Base-by-base conservation (phyloP, 495 filamentous ascomycete species). In the Hypoxylon trugodes region DNA sequence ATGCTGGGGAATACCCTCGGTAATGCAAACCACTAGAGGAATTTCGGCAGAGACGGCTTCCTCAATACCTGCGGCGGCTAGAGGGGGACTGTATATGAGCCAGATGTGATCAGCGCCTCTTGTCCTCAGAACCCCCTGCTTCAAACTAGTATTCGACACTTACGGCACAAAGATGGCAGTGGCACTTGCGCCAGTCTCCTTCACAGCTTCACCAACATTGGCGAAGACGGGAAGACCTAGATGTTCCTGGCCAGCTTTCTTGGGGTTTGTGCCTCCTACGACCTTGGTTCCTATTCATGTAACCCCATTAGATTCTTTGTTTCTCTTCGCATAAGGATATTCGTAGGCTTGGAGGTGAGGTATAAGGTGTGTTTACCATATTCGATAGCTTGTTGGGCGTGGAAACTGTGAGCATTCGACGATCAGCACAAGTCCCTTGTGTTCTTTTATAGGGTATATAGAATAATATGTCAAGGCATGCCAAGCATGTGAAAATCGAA, bases 111-210 rank as follows among this genome's bases (percentile, higher is more conserved):
- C 30, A 50, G 40, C 16, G 49, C 21, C 30, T 49, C 45, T 25
- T 25, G 42, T 21, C 47, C n/a, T 2, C 37, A n/a, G 1, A 9
- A 4, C 18, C 8, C 21, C 37, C n/a, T 36, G 16, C 16, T 53
- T 71, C 36, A 70, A 26, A 35, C 26, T 22, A 9, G 49, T 9
- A 30, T 4, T 32, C 7, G 25, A 46, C 10, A 71, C 86, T 73
- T 88, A 95, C 89, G 95, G 95, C 63, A 99, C 94, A 76, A 99
- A 99, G 78, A 99, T 94, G 53, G 93, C 96, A 42, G 92, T 94
- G 50, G 93, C 93, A 54, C 82, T 90, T 58, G 93, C 93, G 67
- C 93, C 92, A 40, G 92, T 96, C 79, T 93, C 79, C 83, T 94
- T 96, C 59, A 96, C 85, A 56, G 93, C 95, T 53, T 98, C 94